These are phyloP conservation scores for Actinomortierella ambigua DNA, from an alignment of 371 early-diverging fungal genomes.

Conservation along the genomic window DNA sequence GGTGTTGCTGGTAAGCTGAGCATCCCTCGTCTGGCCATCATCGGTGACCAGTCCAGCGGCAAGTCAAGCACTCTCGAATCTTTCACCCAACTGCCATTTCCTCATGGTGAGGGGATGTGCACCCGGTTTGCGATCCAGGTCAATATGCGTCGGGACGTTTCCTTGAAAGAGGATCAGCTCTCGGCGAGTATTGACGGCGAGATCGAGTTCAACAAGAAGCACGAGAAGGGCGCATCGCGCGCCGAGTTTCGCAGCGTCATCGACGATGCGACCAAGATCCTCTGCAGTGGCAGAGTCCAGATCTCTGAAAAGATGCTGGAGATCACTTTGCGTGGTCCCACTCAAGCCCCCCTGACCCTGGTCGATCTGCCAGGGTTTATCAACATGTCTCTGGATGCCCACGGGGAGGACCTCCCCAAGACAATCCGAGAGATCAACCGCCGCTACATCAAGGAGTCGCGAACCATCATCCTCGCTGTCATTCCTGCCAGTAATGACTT, in stretches of 20 bases:
- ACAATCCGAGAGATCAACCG: background rate
- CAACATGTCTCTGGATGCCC: background rate
- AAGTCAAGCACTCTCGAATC: constrained; percentile 1
- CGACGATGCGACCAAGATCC: background rate
- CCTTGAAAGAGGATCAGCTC: background rate
- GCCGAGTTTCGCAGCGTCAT: background rate
- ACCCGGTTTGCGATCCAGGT: background rate
- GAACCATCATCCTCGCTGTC: constrained; percentile 1
- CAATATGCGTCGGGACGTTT: background rate
- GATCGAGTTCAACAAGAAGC: background rate
- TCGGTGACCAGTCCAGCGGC: background rate
- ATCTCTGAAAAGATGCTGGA: background rate
- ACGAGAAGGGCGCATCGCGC: background rate
- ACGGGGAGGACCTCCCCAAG: background rate
- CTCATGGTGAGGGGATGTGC: background rate
- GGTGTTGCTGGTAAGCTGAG: background rate
- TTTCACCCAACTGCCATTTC: background rate
- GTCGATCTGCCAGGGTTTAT: background rate
- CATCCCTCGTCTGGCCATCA: constrained; percentile 1
- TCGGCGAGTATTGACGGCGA: constrained; percentile 1
- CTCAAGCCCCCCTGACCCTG: background rate
- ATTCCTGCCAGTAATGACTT: constrained; percentile 1
- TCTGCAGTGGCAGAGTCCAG: background rate
- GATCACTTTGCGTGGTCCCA: background rate
- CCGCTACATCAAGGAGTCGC: background rate